Evolutionary conservation across 148 eudicot species (phyloP).

Genomic region (Agrostemma githago): DNA sequence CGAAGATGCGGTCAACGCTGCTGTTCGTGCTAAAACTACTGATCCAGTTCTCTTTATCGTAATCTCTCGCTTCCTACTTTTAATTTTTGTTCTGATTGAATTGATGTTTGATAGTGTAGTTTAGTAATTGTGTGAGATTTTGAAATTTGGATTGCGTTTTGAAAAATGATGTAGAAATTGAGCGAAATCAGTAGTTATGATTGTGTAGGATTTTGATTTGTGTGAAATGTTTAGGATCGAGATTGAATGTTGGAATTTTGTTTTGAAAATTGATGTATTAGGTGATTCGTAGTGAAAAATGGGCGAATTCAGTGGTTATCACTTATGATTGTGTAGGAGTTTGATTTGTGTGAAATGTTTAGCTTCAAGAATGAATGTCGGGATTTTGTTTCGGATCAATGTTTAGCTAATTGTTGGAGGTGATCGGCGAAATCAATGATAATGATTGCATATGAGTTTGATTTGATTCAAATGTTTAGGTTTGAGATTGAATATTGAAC

Average conservation of each 20-base stretch:
- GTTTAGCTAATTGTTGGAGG: no score
- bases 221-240: neutral
- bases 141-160: neutral
- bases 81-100: neutral
- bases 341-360: neutral
- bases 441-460: neutral
- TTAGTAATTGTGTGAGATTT: neutral
- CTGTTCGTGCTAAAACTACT: slow-evolving; percentile 85
- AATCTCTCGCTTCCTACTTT: slow-evolving; percentile 15
- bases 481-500: neutral
- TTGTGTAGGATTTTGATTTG: neutral
- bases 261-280: neutral
- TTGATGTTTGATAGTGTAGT: neutral
- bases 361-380: no score
- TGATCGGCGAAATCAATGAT: neutral
- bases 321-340: neutral
- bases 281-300: neutral
- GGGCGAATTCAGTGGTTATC: neutral
- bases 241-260: neutral
- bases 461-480: neutral
- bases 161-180: neutral
- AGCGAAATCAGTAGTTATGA: neutral
- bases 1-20: slow-evolving; percentile 97
- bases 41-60: slow-evolving; percentile 97
- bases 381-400: neutral